Evolutionary conservation across 345 rosid species (phyloP).

Genomic region (Gossypium anomalum): DNA sequence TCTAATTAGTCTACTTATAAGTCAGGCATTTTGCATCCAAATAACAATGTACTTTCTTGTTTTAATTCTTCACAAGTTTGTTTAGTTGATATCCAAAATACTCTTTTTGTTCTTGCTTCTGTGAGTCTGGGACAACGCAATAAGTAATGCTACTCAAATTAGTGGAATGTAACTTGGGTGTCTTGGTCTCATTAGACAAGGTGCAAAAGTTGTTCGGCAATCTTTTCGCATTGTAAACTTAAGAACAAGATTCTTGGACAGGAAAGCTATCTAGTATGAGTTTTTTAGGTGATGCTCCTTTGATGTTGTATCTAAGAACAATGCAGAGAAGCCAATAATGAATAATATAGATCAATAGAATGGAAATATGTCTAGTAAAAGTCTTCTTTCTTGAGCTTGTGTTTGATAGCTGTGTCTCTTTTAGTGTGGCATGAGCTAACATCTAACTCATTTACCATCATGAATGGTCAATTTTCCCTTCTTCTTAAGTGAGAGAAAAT

Average conservation of each 20-base stretch:
- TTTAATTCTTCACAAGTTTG: not conserved
- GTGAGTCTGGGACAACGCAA: not conserved
- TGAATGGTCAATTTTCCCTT: not conserved
- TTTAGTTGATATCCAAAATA: not conserved
- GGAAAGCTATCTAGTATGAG: no score
- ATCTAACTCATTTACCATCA: not conserved
- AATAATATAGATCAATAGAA: not conserved
- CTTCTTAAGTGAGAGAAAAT: not conserved
- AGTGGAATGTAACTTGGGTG: not conserved
- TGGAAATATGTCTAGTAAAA: not conserved
- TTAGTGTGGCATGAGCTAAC: not conserved
- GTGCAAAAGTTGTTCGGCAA: not conserved
- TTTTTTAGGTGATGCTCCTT: not conserved
- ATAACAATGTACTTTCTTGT: not conserved
- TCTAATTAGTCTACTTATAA: not conserved
- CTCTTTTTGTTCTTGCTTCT: not conserved
- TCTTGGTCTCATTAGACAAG: not conserved
- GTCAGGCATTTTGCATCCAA: not conserved
- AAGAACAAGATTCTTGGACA: not conserved
- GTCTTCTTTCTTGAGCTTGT: not conserved
- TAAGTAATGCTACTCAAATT: not conserved
- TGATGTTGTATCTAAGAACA: not conserved
- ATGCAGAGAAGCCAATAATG: not conserved
- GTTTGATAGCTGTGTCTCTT: not conserved
- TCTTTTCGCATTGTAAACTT: not conserved